phyloP scores from a whole-genome alignment of 257 asterid species.

The Lantana camara region DNA sequence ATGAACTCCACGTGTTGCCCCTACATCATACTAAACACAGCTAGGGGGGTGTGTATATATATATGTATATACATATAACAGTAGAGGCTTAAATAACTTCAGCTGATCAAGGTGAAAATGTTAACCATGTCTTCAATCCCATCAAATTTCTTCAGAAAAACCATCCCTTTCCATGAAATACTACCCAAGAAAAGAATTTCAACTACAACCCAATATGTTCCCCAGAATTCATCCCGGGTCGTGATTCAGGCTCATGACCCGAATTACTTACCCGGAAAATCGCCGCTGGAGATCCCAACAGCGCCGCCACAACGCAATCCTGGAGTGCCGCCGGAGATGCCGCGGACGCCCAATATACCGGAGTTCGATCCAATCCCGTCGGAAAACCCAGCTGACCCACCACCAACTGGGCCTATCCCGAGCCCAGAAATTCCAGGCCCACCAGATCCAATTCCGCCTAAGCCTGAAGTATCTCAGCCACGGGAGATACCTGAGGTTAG shows the following conservation, averaged over 20 bases:
- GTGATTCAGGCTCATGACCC: slow-evolving; percentile 34
- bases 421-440: slow-evolving; percentile 52
- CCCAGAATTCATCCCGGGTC: slow-evolving; percentile 17
- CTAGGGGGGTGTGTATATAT: neutral
- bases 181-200: slow-evolving; percentile 8
- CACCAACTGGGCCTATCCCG: slow-evolving; percentile 45
- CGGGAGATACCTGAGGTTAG: slow-evolving; percentile 55
- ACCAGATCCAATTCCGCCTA: slow-evolving; percentile 45
- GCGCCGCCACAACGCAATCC: slow-evolving; percentile 41
- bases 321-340: slow-evolving; percentile 41
- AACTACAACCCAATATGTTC: neutral
- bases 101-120: slow-evolving; percentile 25
- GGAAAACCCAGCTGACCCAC: slow-evolving; percentile 51
- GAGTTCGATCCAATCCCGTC: slow-evolving; percentile 60
- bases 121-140: slow-evolving; percentile 29
- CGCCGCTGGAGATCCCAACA: slow-evolving; percentile 52
- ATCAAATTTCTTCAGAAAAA: slow-evolving; percentile 34
- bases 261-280: slow-evolving; percentile 32
- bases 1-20: slow-evolving; percentile 29
- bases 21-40: slow-evolving; percentile 9
- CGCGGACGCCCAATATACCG: slow-evolving; percentile 44
- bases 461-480: slow-evolving; percentile 47
- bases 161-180: slow-evolving; percentile 15
- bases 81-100: too few relatives aligned
- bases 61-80: too few relatives aligned